Conservation (phyloP, 2,329 filamentous ascomycete genomes). For the Delphinella strobiligena region DNA sequence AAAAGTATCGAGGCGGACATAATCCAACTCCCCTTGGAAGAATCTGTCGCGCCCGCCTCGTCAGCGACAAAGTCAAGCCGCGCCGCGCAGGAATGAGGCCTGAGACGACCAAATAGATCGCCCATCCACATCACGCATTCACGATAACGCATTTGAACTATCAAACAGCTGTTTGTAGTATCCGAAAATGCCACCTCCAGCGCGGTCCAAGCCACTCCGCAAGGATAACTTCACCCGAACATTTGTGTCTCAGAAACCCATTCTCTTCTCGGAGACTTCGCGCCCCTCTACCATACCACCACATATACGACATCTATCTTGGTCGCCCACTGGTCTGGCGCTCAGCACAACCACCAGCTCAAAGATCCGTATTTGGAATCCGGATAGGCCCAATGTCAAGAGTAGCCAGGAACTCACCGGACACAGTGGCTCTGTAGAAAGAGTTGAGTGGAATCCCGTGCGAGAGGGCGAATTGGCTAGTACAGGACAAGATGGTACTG, state of each 20-base stretch:
- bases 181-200: constrained; percentile 24
- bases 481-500: constrained; percentile 59
- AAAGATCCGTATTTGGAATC: constrained; percentile 68
- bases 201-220: constrained; percentile 44
- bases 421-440: constrained; percentile 49
- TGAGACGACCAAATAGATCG: no score
- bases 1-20: no score
- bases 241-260: constrained; percentile 57
- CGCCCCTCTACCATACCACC: constrained; percentile 19
- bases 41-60: no score
- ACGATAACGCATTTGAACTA: not conserved
- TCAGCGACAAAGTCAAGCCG: no score
- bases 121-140: no score
- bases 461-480: constrained; percentile 69
- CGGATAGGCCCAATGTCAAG: constrained; percentile 60
- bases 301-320: constrained; percentile 45
- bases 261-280: constrained; percentile 46
- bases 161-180: not conserved
- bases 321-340: constrained; percentile 75
- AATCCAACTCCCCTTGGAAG: no score
- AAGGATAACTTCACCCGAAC: constrained; percentile 58
- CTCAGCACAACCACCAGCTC: constrained; percentile 71
- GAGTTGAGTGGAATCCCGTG: constrained; percentile 65
- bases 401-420: constrained; percentile 57
- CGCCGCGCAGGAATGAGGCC: no score